A percentile compares a stretch with the other conserved stretches of the same genome.
These are phyloP conservation scores for Areca catechu DNA, from an alignment of 176 grass and related monocot genomes.

Conservation along the genomic window DNA sequence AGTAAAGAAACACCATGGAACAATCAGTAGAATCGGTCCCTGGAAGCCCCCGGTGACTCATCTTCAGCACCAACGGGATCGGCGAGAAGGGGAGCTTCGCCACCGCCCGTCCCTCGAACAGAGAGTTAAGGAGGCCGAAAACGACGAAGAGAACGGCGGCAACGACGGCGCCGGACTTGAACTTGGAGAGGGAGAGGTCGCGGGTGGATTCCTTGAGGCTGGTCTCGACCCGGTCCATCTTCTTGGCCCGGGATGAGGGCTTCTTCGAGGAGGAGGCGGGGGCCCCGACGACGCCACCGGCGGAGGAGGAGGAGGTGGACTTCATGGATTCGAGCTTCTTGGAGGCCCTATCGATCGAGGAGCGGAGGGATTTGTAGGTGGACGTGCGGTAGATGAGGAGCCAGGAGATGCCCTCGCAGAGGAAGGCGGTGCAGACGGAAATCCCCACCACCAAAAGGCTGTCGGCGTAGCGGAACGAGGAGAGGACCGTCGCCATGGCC, in stretches of 20 bases:
- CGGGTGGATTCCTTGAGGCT: conserved; percentile 87
- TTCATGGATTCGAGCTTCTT: conserved; percentile 95
- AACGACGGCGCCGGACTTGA: conserved; percentile 95
- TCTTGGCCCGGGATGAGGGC: conserved; percentile 59
- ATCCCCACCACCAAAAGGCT: conserved; percentile 66
- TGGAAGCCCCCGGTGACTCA: conserved; percentile 87
- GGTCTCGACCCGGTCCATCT: conserved; percentile 94
- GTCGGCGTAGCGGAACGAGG: conserved; percentile 61
- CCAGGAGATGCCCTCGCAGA: conserved; percentile 96
- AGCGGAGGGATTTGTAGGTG: conserved; percentile 90
- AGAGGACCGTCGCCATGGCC: conserved; percentile 42
- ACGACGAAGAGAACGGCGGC: conserved; percentile 86
- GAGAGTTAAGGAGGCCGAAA: conserved; percentile 90
- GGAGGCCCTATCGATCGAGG: conserved; percentile 81
- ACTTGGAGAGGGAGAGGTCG: conserved; percentile 90
- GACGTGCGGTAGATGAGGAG: conserved; percentile 95
- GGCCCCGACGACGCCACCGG: conserved; percentile 5
- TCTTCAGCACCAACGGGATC: conserved; percentile 67
- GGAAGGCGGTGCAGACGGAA: conserved; percentile 61
- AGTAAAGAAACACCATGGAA: conserved; percentile 99
- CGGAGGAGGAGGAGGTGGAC: conserved; percentile 20
- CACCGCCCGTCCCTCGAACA: conserved; percentile 81
- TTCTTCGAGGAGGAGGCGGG: conserved; percentile 11
- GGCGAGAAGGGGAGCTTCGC: conserved; percentile 83
- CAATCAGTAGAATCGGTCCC: conserved; percentile 88